phyloP scores from a whole-genome alignment of 129 eudicot species.

The Flaveria robusta region DNA sequence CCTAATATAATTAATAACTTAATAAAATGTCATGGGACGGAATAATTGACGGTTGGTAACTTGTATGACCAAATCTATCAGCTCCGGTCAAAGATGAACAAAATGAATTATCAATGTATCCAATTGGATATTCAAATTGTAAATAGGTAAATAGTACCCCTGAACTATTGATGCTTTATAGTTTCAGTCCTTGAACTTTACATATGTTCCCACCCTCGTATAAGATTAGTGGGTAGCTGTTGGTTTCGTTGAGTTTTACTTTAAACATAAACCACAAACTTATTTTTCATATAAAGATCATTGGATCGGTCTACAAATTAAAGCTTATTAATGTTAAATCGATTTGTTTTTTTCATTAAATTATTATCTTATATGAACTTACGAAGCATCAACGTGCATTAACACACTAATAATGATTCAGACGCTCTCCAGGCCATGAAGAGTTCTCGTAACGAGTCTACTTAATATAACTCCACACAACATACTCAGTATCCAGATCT shows the following conservation, averaged over 20 bases:
- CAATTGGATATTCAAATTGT: neutral
- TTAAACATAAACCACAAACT: conserved; percentile 16
- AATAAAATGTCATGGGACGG: neutral
- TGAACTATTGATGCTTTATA: neutral
- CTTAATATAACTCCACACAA: too few species aligned
- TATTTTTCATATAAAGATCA: too few species aligned
- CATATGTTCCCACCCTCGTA: neutral
- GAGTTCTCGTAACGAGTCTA: too few species aligned
- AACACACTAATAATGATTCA: too few species aligned
- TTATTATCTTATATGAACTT: too few species aligned
- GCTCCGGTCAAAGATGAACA: conserved; percentile 17
- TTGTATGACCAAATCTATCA: conserved; percentile 14
- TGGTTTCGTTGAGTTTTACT: conserved; percentile 16
- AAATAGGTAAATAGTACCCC: neutral
- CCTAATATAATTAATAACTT: neutral
- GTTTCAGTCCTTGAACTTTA: conserved; percentile 19
- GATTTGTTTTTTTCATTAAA: neutral
- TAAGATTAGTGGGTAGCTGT: conserved; percentile 2
- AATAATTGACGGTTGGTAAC: conserved; percentile 7
- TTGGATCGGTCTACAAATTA: too few species aligned
- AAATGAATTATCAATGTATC: neutral
- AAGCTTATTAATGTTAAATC: too few species aligned
- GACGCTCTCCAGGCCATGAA: too few species aligned
- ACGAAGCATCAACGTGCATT: too few species aligned
- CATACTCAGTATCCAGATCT: too few species aligned